Percentiles rank a stretch among this genome's conserved stretches.
These are phyloP conservation scores for Letharia lupina DNA, from an alignment of 495 filamentous ascomycete genomes.

Conservation along the genomic window DNA sequence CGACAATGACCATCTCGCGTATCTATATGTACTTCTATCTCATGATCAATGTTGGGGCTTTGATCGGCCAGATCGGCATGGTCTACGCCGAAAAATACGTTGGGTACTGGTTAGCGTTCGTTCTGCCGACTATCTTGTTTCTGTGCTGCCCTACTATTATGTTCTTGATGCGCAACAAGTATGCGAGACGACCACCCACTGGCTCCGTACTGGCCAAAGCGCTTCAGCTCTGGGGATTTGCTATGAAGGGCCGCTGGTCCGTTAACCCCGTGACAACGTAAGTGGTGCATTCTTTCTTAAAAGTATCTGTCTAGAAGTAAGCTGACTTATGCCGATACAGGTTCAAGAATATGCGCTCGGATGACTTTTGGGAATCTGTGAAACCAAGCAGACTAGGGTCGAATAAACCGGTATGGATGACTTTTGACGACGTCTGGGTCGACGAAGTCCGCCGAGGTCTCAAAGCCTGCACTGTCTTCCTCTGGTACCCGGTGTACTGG, in stretches of 20 bases:
- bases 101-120: conserved; percentile 64
- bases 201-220: conserved; percentile 54
- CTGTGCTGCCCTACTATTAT: conserved; percentile 44
- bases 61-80: conserved; percentile 49
- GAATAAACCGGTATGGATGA: conserved; percentile 27
- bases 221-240: conserved; percentile 52
- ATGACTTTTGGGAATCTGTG: neutral
- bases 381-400: conserved; percentile 29
- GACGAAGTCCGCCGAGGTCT: conserved; percentile 54
- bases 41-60: conserved; percentile 68
- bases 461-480: conserved; percentile 53
- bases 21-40: conserved; percentile 68
- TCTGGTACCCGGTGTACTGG: conserved; percentile 53
- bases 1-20: conserved; percentile 61
- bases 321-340: neutral
- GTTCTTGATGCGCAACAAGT: conserved; percentile 46
- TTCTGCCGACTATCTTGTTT: conserved; percentile 58
- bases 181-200: conserved; percentile 52
- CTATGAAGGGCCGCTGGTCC: conserved; percentile 47
- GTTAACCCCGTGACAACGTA: conserved; percentile 36
- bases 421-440: conserved; percentile 57
- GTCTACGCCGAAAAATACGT: conserved; percentile 58
- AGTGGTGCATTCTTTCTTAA: neutral
- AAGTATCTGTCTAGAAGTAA: neutral
- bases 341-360: neutral